Conservation (phyloP, 345 rosid species). For the Arabidopsis suecica region DNA sequence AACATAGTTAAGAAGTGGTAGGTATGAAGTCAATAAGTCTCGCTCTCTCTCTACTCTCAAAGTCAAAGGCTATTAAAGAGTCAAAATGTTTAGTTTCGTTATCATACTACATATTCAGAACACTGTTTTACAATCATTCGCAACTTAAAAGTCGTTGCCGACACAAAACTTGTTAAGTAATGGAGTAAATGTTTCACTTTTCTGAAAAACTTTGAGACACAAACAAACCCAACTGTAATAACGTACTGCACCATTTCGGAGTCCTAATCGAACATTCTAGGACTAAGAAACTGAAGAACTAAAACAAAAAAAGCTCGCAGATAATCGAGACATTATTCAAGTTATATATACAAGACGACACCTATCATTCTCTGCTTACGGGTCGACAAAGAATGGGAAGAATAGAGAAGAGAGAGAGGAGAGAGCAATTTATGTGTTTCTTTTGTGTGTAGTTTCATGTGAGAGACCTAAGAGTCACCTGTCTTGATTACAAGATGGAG, state of each 20-base stretch:
- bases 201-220: slow-evolving; percentile 13
- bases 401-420: slow-evolving; percentile 23
- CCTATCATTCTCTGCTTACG: slow-evolving; percentile 38
- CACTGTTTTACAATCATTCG: not conserved
- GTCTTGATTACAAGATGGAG: slow-evolving; percentile 61
- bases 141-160: slow-evolving; percentile 4
- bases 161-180: slow-evolving; percentile 20
- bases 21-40: not conserved
- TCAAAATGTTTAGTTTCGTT: not conserved
- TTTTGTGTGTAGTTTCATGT: slow-evolving; percentile 34
- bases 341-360: slow-evolving; percentile 37
- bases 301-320: slow-evolving; percentile 11
- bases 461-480: slow-evolving; percentile 39
- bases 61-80: not conserved
- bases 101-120: not conserved
- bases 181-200: slow-evolving; percentile 7
- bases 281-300: slow-evolving; percentile 31
- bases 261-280: slow-evolving; percentile 30
- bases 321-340: slow-evolving; percentile 37
- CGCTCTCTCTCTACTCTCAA: not conserved
- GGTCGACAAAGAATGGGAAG: slow-evolving; percentile 44
- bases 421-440: slow-evolving; percentile 21
- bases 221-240: slow-evolving; percentile 26
- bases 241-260: slow-evolving; percentile 28
- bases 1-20: slow-evolving; percentile 2